Conservation (phyloP, 768 basidiomycete species). For the Mycena alexandri region DNA sequence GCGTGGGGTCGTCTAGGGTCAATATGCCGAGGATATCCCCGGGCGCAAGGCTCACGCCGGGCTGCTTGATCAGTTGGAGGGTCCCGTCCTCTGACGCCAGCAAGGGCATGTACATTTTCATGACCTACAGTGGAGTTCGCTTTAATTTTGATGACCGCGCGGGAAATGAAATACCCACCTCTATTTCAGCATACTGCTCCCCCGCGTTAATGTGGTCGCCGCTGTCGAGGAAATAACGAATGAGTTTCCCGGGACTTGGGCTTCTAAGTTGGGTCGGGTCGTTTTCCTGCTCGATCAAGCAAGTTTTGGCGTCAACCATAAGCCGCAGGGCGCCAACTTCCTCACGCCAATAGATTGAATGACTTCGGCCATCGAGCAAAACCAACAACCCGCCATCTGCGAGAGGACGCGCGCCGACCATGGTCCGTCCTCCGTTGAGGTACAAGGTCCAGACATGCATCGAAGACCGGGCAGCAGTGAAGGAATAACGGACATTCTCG, state of each 20-base stretch:
- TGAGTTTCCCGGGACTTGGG: slow-evolving; percentile 96
- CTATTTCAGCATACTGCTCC: slow-evolving; percentile 98
- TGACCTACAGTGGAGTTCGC: slow-evolving; percentile 65
- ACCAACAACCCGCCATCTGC: slow-evolving; percentile 96
- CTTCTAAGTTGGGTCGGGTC: slow-evolving; percentile 97
- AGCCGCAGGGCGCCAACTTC: slow-evolving; percentile 94
- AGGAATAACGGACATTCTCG: slow-evolving; percentile 94
- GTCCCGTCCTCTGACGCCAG: slow-evolving; percentile 94
- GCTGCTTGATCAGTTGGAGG: slow-evolving; percentile 97
- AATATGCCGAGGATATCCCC: slow-evolving; percentile 98
- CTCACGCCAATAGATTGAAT: slow-evolving; percentile 98
- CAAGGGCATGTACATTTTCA: slow-evolving; percentile 99
- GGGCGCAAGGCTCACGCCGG: slow-evolving; percentile 95
- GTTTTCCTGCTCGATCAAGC: slow-evolving; percentile 98
- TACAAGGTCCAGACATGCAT: slow-evolving; percentile 93
- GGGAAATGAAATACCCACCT: slow-evolving; percentile 63
- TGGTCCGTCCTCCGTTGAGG: slow-evolving; percentile 93
- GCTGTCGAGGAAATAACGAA: slow-evolving; percentile 94
- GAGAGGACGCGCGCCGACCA: slow-evolving; percentile 92
- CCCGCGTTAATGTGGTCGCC: slow-evolving; percentile 98
- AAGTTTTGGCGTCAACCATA: slow-evolving; percentile 98
- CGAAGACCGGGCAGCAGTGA: slow-evolving; percentile 94
- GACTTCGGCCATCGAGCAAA: slow-evolving; percentile 92
- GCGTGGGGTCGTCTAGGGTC: slow-evolving; percentile 94
- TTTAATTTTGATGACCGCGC: slow-evolving; percentile 12